Percentiles rank a stretch among this genome's conserved stretches.
These are phyloP conservation scores for Emericellopsis cladophorae DNA, from an alignment of 2,329 filamentous ascomycete species.

Conservation along the genomic window DNA sequence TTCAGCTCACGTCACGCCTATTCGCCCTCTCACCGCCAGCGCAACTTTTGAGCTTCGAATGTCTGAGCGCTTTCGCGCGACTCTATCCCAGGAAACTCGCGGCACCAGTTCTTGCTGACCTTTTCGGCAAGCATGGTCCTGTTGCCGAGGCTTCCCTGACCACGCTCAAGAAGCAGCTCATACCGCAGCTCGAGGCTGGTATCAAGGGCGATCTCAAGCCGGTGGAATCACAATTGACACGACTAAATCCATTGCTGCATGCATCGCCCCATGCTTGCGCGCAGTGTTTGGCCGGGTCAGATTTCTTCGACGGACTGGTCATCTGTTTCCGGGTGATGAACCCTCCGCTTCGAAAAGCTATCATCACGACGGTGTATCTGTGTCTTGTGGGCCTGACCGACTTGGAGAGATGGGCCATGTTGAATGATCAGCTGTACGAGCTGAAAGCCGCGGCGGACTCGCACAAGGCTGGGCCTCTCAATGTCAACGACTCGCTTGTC, in stretches of 20 bases:
- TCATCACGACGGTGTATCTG: conserved; percentile 64
- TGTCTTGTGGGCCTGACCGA: conserved; percentile 61
- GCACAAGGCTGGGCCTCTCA: conserved; percentile 41
- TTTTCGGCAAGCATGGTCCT: conserved; percentile 38
- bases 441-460: conserved; percentile 60
- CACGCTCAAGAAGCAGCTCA: conserved; percentile 47
- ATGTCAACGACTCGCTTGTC: conserved; percentile 59
- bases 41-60: conserved; percentile 35
- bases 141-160: conserved; percentile 42
- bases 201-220: conserved; percentile 39
- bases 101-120: conserved; percentile 29
- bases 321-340: conserved; percentile 53
- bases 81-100: conserved; percentile 53
- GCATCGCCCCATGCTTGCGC: conserved; percentile 42
- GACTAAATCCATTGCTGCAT: conserved; percentile 51
- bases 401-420: conserved; percentile 54
- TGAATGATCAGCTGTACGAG: conserved; percentile 75
- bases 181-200: conserved; percentile 49
- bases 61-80: conserved; percentile 56
- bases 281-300: conserved; percentile 70
- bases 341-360: conserved; percentile 47
- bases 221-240: conserved; percentile 40
- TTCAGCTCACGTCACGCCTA: conserved; percentile 49
- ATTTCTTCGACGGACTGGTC: conserved; percentile 70
- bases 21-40: conserved; percentile 27